These are phyloP conservation scores for Tilletiaria anomala DNA, from an alignment of 1,284 basidiomycete genomes.

Conservation along the genomic window DNA sequence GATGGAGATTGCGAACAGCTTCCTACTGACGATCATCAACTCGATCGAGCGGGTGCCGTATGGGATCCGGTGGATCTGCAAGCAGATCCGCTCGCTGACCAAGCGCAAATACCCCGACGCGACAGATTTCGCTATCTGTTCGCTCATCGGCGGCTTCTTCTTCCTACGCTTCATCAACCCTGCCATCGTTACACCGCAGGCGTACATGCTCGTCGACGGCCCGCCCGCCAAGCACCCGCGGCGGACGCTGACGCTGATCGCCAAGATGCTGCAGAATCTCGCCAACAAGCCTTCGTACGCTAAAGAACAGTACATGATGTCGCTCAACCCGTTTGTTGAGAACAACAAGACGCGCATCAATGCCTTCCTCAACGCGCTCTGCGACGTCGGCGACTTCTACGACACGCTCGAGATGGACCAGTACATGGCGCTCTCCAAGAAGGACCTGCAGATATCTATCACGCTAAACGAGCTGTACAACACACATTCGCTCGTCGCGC, in stretches of 20 bases:
- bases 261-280: constrained; percentile 98
- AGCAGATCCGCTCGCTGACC: constrained; percentile 91
- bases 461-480: constrained; percentile 99
- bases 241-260: constrained; percentile 87
- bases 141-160: constrained; percentile 97
- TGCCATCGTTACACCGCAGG: constrained; percentile 97
- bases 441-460: constrained; percentile 92
- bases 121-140: constrained; percentile 92
- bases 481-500: constrained; percentile 81
- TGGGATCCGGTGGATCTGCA: constrained; percentile 99
- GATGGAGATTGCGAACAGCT: constrained; percentile 96
- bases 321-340: constrained; percentile 93
- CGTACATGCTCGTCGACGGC: constrained; percentile 96
- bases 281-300: constrained; percentile 97
- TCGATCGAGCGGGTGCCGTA: constrained; percentile 95
- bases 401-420: constrained; percentile 99
- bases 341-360: constrained; percentile 95
- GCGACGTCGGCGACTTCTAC: constrained; percentile 98
- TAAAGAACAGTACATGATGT: constrained; percentile 97
- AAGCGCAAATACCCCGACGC: constrained; percentile 97
- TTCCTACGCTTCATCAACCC: constrained; percentile 99
- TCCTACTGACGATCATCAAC: constrained; percentile 93
- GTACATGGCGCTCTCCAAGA: constrained; percentile 99
- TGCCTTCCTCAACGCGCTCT: constrained; percentile 85
- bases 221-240: constrained; percentile 93